Evolutionary conservation across 1,139 yeast genomes (phyloP).

Genomic region (Yamadazyma oceani): DNA sequence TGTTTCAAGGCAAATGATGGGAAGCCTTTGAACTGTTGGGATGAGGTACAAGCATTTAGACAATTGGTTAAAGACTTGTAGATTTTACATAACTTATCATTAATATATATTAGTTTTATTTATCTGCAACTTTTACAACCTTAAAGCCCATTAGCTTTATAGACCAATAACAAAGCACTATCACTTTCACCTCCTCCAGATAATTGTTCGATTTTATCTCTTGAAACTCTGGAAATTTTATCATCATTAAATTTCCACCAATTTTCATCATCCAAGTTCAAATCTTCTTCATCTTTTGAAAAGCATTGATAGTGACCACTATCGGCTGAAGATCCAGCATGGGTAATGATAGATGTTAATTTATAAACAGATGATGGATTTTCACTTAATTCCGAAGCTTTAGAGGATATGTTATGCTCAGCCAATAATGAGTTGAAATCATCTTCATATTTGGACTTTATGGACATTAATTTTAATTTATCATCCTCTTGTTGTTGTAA

Average conservation of each 20-base stretch:
- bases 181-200: constrained; percentile 99
- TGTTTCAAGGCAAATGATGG: constrained; percentile 73
- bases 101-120: not conserved
- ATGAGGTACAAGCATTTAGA: constrained; percentile 75
- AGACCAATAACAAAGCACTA: constrained; percentile 84
- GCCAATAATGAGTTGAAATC: constrained; percentile 45
- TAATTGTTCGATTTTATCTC: constrained; percentile 76
- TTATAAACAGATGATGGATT: constrained; percentile 89
- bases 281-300: constrained; percentile 66
- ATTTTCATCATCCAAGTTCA: constrained; percentile 50
- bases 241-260: constrained; percentile 98
- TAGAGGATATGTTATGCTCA: constrained; percentile 21
- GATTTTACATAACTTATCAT: too few relatives aligned
- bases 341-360: constrained; percentile 81
- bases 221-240: constrained; percentile 73
- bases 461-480: constrained; percentile 44
- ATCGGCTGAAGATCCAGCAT: constrained; percentile 94
- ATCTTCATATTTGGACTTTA: constrained; percentile 45
- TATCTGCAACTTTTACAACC: not conserved
- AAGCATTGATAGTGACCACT: constrained; percentile 97
- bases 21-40: constrained; percentile 84
- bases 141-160: constrained; percentile 72
- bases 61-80: constrained; percentile 39
- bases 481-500: constrained; percentile 49
- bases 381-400: constrained; percentile 52